These are phyloP conservation scores for Macrolepiota fuliginosa DNA, from an alignment of 768 basidiomycete species.

Conservation along the genomic window DNA sequence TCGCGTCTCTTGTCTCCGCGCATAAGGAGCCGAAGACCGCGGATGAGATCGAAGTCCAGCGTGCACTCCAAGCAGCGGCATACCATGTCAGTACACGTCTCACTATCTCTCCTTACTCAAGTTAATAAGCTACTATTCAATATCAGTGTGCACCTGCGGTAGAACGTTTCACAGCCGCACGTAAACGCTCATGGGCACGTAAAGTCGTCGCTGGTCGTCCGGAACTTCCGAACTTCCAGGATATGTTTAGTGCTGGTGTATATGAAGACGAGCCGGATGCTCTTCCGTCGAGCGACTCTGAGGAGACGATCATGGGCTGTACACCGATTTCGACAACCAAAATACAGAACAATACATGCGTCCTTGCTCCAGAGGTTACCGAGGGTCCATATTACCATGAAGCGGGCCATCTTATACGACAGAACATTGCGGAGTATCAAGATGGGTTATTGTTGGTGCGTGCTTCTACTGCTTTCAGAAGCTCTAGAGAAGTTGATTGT, in stretches of 20 bases:
- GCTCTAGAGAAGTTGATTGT: neutral
- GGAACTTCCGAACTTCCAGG: constrained; percentile 34
- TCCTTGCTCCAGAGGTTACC: constrained; percentile 50
- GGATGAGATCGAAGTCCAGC: constrained; percentile 45
- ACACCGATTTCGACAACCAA: constrained; percentile 42
- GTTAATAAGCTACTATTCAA: neutral
- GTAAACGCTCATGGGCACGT: constrained; percentile 46
- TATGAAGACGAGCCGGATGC: constrained; percentile 30
- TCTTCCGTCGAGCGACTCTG: constrained; percentile 18
- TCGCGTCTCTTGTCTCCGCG: constrained; percentile 26
- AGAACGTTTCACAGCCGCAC: constrained; percentile 46
- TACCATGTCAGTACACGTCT: constrained; percentile 38
- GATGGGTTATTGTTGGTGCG: constrained; percentile 46
- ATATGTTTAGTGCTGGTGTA: constrained; percentile 39
- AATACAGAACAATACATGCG: constrained; percentile 55
- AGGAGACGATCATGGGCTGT: constrained; percentile 41
- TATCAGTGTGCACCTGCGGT: constrained; percentile 52
- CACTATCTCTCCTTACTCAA: neutral
- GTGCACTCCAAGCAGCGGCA: constrained; percentile 48
- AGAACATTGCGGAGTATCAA: constrained; percentile 54
- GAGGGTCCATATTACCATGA: constrained; percentile 56
- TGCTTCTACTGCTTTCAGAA: neutral
- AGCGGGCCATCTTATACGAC: constrained; percentile 47
- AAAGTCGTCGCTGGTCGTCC: constrained; percentile 40
- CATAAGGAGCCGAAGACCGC: constrained; percentile 44